A percentile compares a stretch with the other conserved stretches of the same genome.
Conservation (phyloP, 2,329 filamentous ascomycete genomes). For the Rhinocladiella similis region DNA sequence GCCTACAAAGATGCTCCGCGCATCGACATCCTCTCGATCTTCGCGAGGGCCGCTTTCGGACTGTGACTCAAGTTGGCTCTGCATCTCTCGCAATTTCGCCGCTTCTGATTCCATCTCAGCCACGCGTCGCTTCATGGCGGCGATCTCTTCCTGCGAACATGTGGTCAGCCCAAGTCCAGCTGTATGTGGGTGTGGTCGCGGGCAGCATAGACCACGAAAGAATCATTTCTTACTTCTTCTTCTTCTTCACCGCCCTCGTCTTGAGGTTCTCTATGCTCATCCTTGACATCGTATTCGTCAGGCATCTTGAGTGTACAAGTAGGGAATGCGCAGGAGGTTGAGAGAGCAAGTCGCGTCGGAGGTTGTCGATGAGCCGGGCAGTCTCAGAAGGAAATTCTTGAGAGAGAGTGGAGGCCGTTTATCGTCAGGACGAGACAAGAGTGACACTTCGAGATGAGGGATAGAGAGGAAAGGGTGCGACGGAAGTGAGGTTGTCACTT, state of each 20-base stretch:
- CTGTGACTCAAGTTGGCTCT: conserved; percentile 80
- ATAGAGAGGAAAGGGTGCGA: background rate
- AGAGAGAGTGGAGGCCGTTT: background rate
- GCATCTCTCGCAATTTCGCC: conserved; percentile 83
- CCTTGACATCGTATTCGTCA: conserved; percentile 8
- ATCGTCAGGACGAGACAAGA: no score
- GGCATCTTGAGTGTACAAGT: background rate
- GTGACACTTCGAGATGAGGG: background rate
- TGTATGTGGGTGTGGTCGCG: background rate
- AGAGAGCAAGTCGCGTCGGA: background rate
- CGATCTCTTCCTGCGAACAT: conserved; percentile 67
- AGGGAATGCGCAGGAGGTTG: background rate
- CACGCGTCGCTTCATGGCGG: conserved; percentile 81
- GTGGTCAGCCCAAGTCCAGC: background rate
- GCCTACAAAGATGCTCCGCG: conserved; percentile 94
- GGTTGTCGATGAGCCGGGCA: background rate
- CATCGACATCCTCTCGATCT: conserved; percentile 93
- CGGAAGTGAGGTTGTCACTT: no score
- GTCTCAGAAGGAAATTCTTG: background rate
- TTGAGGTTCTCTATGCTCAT: conserved; percentile 40
- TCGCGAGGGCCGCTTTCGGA: conserved; percentile 74
- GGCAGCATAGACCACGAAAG: background rate
- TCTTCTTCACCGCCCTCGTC: conserved; percentile 48
- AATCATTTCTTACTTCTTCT: conserved; percentile 43
- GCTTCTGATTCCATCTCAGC: conserved; percentile 91